Conservation (phyloP, 257 asterid species). For the Rubia yunnanensis region DNA sequence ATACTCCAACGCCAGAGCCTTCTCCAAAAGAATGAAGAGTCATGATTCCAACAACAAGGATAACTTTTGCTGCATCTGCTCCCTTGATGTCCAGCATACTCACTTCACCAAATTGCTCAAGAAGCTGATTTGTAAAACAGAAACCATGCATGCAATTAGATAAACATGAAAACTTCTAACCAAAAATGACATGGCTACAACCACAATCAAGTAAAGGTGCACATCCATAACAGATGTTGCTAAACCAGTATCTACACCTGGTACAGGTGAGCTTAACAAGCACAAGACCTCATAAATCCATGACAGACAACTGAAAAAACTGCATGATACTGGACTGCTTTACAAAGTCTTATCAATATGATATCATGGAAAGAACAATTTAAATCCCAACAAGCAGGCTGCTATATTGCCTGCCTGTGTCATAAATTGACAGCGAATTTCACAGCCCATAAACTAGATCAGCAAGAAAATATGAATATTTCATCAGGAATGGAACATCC, state of each 20-base stretch:
- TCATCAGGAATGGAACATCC: background rate
- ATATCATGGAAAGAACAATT: background rate
- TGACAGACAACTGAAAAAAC: background rate
- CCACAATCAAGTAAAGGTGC: background rate
- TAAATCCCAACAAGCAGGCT: background rate
- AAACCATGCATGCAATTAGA: background rate
- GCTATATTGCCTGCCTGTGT: background rate
- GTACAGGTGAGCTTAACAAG: background rate
- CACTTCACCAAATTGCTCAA: conserved; percentile 94
- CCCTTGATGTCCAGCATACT: conserved; percentile 99
- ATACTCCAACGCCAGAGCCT: conserved; percentile 99
- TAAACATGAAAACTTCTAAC: background rate
- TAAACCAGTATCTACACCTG: background rate
- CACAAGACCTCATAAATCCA: background rate
- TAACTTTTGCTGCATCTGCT: conserved; percentile 89
- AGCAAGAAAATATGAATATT: background rate
- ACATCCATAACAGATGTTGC: background rate
- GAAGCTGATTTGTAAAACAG: conserved; percentile 37
- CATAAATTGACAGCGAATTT: background rate
- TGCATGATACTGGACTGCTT: background rate
- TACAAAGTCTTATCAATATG: background rate
- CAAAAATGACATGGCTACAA: background rate
- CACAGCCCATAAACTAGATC: background rate
- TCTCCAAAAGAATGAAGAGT: conserved; percentile 99
- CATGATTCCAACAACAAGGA: conserved; percentile 97